Evolutionary conservation across 345 rosid genomes (phyloP).

Genomic region (Hibiscus tridactylites): DNA sequence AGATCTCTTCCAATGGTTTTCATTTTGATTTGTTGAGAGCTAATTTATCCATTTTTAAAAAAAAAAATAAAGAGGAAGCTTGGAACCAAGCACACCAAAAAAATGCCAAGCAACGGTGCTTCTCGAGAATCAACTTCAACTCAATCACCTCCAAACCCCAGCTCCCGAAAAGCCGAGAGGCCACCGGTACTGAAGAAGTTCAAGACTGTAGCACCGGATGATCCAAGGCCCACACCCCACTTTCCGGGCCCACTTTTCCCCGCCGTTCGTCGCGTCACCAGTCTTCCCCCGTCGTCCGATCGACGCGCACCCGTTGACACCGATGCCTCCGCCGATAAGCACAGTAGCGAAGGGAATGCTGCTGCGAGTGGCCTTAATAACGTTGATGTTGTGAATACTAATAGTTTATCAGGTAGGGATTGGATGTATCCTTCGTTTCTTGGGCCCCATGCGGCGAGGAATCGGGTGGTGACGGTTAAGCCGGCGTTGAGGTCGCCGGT

Average conservation of each 20-base stretch:
- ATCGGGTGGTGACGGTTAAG: slow-evolving; percentile 32
- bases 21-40: neutral
- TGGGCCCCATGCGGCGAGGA: slow-evolving; percentile 41
- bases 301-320: slow-evolving; percentile 28
- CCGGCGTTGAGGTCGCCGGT: slow-evolving; percentile 20
- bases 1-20: neutral
- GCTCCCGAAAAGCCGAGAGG: slow-evolving; percentile 29
- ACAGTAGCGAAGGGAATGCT: neutral
- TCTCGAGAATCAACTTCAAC: neutral
- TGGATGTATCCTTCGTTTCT: slow-evolving; percentile 60
- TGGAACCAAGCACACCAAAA: neutral
- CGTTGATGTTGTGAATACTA: slow-evolving; percentile 7
- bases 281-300: slow-evolving; percentile 27
- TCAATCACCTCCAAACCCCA: neutral
- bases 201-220: slow-evolving; percentile 24
- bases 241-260: slow-evolving; percentile 58
- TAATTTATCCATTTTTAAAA: neutral
- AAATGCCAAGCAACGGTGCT: neutral
- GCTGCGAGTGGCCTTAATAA: neutral
- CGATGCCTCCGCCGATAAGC: slow-evolving; percentile 7
- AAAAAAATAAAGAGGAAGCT: neutral
- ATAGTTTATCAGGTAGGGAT: slow-evolving; percentile 38
- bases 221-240: slow-evolving; percentile 32
- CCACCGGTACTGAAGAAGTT: slow-evolving; percentile 51
- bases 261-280: slow-evolving; percentile 36